Percentiles rank a stretch among this genome's conserved stretches.
phyloP scores from a whole-genome alignment of 768 basidiomycete species.

The Tricholoma furcatifolium region DNA sequence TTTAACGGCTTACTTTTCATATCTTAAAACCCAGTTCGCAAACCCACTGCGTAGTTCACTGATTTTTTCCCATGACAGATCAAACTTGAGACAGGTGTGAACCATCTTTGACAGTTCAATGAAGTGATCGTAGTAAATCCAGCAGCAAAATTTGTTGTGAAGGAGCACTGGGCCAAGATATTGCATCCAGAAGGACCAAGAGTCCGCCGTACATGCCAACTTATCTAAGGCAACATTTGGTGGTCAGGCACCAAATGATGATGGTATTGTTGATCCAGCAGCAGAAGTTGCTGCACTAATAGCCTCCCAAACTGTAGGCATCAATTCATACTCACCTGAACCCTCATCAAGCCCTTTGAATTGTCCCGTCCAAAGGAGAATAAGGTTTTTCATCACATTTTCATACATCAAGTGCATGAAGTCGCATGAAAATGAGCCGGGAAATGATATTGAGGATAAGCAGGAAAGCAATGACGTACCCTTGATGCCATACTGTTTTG shows the following conservation, averaged over 20 bases:
- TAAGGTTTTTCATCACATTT: conserved; percentile 36
- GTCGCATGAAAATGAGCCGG: conserved; percentile 39
- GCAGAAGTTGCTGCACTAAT: conserved; percentile 29
- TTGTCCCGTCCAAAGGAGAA: conserved; percentile 36
- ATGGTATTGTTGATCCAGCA: conserved; percentile 27
- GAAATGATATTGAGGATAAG: conserved; percentile 32
- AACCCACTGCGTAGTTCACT: conserved; percentile 20
- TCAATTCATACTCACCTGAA: conserved; percentile 20
- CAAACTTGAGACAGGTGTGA: conserved; percentile 30
- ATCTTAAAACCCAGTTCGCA: conserved; percentile 27
- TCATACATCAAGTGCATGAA: conserved; percentile 47
- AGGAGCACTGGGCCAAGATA: conserved; percentile 23
- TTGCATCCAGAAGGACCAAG: conserved; percentile 19
- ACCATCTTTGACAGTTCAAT: conserved; percentile 29
- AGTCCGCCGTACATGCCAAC: conserved; percentile 18
- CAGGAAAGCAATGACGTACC: conserved; percentile 28
- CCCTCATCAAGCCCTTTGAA: conserved; percentile 37
- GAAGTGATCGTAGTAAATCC: conserved; percentile 36
- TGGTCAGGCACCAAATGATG: conserved; percentile 22
- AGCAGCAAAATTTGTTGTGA: conserved; percentile 21
- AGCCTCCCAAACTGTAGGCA: conserved; percentile 30
- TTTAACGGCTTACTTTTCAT: conserved; percentile 14
- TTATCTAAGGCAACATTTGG: conserved; percentile 27
- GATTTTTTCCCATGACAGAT: conserved; percentile 21
- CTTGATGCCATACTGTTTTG: conserved; percentile 31